phyloP scores from a whole-genome alignment of 2,329 filamentous ascomycete genomes.

The Sphaerulina populicola region DNA sequence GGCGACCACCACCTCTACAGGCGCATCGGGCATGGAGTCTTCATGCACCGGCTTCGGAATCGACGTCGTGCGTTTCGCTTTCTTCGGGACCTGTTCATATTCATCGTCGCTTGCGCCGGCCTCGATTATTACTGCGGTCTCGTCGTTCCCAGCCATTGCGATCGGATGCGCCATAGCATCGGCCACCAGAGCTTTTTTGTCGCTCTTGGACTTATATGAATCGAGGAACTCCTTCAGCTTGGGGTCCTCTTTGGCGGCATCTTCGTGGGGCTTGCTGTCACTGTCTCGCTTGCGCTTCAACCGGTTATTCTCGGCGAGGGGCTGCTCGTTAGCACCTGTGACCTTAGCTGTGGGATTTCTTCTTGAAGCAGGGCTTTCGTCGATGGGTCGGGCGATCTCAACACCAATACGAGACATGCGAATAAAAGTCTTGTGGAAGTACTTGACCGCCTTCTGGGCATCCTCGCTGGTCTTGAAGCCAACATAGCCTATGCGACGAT shows the following conservation, averaged over 20 bases:
- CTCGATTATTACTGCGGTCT: constrained; percentile 24
- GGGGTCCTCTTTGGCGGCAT: constrained; percentile 49
- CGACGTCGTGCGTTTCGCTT: constrained; percentile 31
- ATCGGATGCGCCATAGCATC: constrained; percentile 34
- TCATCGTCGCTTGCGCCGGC: constrained; percentile 56
- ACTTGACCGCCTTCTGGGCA: constrained; percentile 75
- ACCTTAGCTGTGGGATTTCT: constrained; percentile 15
- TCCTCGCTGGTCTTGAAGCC: constrained; percentile 79
- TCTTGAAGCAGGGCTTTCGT: constrained; percentile 29
- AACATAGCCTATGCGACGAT: constrained; percentile 88
- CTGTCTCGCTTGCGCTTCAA: constrained; percentile 62
- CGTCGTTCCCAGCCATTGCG: constrained; percentile 7
- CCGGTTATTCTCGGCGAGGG: constrained; percentile 20
- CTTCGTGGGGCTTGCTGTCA: constrained; percentile 38
- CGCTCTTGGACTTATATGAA: constrained; percentile 60
- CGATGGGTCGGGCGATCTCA: constrained; percentile 73
- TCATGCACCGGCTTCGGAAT: constrained; percentile 2
- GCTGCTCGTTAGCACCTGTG: constrained; percentile 16
- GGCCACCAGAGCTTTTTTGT: constrained; percentile 46
- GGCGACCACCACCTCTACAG: constrained; percentile 12
- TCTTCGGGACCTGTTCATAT: constrained; percentile 56
- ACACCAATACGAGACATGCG: constrained; percentile 91
- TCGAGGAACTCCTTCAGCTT: constrained; percentile 81
- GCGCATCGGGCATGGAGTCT: background rate
- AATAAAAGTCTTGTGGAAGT: constrained; percentile 92